Percentiles rank a stretch among this genome's conserved stretches.
Conservation (phyloP, 148 eudicot species). For the Drosera capensis region DNA sequence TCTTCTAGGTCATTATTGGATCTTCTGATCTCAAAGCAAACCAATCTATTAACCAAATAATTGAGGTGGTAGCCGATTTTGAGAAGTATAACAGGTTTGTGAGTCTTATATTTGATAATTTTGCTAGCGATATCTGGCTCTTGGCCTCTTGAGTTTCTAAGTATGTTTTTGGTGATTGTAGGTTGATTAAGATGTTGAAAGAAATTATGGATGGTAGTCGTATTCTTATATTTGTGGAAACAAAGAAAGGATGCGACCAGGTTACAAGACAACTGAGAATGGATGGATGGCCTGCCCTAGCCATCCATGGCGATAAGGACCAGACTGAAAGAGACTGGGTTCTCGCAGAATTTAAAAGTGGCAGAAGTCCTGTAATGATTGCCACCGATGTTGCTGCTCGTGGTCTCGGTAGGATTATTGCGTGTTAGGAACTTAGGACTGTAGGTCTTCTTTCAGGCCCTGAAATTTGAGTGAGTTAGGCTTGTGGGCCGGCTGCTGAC, state of each 20-base stretch:
- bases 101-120: not conserved
- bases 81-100: conserved; percentile 86
- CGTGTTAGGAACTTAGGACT: conserved; percentile 40
- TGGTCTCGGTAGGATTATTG: conserved; percentile 98
- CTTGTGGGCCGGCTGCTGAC: conserved; percentile 86
- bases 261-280: conserved; percentile 86
- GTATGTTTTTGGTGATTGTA: conserved; percentile 13
- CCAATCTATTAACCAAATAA: conserved; percentile 74
- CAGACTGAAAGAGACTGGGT: conserved; percentile 98
- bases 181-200: conserved; percentile 74
- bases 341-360: conserved; percentile 89
- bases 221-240: conserved; percentile 81
- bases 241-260: conserved; percentile 97
- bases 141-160: conserved; percentile 6
- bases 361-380: conserved; percentile 90
- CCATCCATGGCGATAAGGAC: conserved; percentile 98
- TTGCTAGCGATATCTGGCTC: not conserved
- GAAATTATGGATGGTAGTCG: conserved; percentile 83
- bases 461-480: conserved; percentile 13
- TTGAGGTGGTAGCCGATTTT: conserved; percentile 76
- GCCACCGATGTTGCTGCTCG: conserved; percentile 99
- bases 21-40: conserved; percentile 84
- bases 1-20: conserved; percentile 68
- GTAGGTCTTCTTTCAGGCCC: conserved; percentile 22
- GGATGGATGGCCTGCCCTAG: conserved; percentile 99